Evolutionary conservation across 2,329 filamentous ascomycete species (phyloP), one percentile per base, ranked within the genome.

Genomic region (Lachnellula willkommii): DNA sequence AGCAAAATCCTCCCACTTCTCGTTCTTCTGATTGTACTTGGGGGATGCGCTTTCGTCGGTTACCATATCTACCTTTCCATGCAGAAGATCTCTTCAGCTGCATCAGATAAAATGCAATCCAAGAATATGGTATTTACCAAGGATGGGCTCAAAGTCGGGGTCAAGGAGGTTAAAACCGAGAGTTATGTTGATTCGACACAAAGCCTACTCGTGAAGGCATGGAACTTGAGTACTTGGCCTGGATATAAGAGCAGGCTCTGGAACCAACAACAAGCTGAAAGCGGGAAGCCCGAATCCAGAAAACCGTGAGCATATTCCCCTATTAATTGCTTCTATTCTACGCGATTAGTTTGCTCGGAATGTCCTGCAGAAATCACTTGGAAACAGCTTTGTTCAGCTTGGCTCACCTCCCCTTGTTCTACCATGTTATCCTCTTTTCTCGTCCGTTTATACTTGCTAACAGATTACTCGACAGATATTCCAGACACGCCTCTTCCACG

Each of bases 61-160:
- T 90, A 90, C 72, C 84, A 89, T 58, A 79, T 91, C 69, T 91
- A 88, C 72, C 72, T 87, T 53, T 84, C 83, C 72, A 77, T 81
- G 54, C 78, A 77, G 72, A 79, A 88, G 70, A 84, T 92, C 65
- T 79, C 82, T 58, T 76, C 82, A 57, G 78, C 81, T 56, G 86
- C 87, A 47, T 81, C 79, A 49, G 78, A 86, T 71, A 83, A 83
- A 67, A 88, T 91, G 81, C 83, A 85, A 70, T 83, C 83, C 74
- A 88, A 87, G 75, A 87, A 91, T 69, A 81, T 92, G 55, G 77
- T 83, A 42, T 88, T 90, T 71, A 86, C 84, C 40, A 89, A 88
- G 69, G 88, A 90, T 55, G 88, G 88, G 54, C 73, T 89, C 58
- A 81, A 82, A 58, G 86, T 92, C 46, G 84, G 84, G 49, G 80